Base-by-base conservation (phyloP, 2,329 filamentous ascomycete species). In the Monilinia polystroma region DNA sequence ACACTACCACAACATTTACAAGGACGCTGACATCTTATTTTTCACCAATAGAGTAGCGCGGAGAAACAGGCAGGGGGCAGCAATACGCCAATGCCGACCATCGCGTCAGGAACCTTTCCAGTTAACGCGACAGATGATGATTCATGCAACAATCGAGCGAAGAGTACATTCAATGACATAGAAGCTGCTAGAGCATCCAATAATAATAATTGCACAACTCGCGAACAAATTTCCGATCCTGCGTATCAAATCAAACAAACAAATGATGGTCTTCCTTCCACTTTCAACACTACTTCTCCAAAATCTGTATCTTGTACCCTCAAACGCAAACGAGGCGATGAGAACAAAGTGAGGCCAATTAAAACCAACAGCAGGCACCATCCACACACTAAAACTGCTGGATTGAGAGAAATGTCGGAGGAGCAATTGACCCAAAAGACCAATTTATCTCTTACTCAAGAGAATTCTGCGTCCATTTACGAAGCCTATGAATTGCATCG, bases 401-500 rank as follows among this genome's bases (percentile, higher is more conserved):
- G 32, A 35, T 23, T 62, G 14, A 62, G 4, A 62, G 32, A 32
- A 38, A 62, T 62, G 57, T 43, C 29, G 32, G 45, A 32, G 60
- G 69, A 49, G n/a, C 63, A 58, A 51, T 49, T 63, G 20, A 72
- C 70, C 1, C 75, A 75, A 59, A 71, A 68, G 45, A 74, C 70
- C 41, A 70, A 70, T 2, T 67, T 75, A 70, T 75, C 73, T 47
- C 51, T 69, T 4, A 76, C 75, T 2, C 75, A 76, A 57, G 71
- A 73, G 63, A 75, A 75, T 63, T 64, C 73, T 11, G 66, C 58
- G 49, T 75, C 71, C 2, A 70, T 70, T 16, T 76, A 76, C 45
- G 70, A 71, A 60, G 69, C 70, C n/a, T 72, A 69, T 41, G 51
- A 70, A 23, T 43, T 68, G 12, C 64, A 68, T 29, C 63, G 29